Evolutionary conservation across 192 early-diverging fungal genomes (phyloP).

Genomic region (Coemansia guatemalensis): DNA sequence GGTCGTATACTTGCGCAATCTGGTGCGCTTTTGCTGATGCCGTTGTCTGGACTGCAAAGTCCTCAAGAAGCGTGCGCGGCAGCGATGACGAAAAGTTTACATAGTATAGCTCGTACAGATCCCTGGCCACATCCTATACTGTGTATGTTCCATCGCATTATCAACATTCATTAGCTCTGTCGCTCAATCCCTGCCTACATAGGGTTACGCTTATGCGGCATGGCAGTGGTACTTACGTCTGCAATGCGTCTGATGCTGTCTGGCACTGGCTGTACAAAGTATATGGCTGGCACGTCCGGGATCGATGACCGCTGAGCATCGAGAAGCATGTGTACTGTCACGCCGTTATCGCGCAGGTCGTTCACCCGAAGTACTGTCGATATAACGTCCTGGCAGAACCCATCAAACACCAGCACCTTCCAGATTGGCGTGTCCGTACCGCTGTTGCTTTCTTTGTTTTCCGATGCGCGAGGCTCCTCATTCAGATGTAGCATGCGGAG

Average conservation of each 20-base stretch:
- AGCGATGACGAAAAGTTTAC: constrained; percentile 92
- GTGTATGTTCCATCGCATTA: constrained; percentile 36
- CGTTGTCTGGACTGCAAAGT: constrained; percentile 85
- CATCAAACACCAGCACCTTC: constrained; percentile 97
- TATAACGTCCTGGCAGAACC: constrained; percentile 90
- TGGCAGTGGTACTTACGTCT: constrained; percentile 60
- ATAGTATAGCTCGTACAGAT: constrained; percentile 95
- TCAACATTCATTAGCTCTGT: not conserved
- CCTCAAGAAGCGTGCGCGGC: constrained; percentile 87
- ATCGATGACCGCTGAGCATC: constrained; percentile 82
- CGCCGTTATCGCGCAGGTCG: constrained; percentile 91
- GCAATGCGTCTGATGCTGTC: constrained; percentile 81
- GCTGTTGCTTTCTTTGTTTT: constrained; percentile 27
- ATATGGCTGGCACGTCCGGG: constrained; percentile 95
- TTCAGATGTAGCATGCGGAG: constrained; percentile 87
- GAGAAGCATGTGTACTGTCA: constrained; percentile 97
- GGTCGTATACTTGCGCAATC: constrained; percentile 93
- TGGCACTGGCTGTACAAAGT: constrained; percentile 88
- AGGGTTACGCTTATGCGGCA: not conserved
- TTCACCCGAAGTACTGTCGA: constrained; percentile 96
- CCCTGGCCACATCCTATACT: constrained; percentile 71
- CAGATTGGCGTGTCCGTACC: constrained; percentile 64
- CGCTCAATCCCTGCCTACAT: not conserved
- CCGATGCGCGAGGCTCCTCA: constrained; percentile 49
- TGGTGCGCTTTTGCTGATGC: constrained; percentile 69